A percentile compares a stretch with the other conserved stretches of the same genome.
Evolutionary conservation across 2,329 filamentous ascomycete genomes (phyloP).

Genomic region (Nemania sp.): DNA sequence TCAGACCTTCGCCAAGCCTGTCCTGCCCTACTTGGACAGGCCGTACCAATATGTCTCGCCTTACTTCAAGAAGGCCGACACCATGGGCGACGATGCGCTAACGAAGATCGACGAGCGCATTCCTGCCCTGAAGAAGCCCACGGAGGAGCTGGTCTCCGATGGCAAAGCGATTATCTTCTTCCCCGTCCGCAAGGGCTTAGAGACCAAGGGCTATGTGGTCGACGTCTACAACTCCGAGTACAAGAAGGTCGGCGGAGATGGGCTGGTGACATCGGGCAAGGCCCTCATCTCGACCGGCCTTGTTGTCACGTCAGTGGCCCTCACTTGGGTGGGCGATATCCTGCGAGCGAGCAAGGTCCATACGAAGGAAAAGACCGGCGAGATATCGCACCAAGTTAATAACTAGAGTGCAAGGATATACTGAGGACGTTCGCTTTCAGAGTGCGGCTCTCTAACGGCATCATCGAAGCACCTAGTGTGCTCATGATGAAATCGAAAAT

Average conservation of each 20-base stretch:
- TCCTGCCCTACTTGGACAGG: conserved; percentile 76
- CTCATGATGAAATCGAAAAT: not conserved
- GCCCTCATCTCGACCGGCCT: conserved; percentile 69
- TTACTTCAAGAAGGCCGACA: conserved; percentile 81
- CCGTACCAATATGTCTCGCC: conserved; percentile 83
- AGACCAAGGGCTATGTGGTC: conserved; percentile 65
- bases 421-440: not conserved
- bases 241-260: conserved; percentile 66
- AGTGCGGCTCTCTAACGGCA: not conserved
- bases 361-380: conserved; percentile 56
- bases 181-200: conserved; percentile 63
- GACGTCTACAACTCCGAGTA: conserved; percentile 60
- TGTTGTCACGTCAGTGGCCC: conserved; percentile 66
- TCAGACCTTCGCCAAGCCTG: conserved; percentile 73
- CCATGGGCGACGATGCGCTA: conserved; percentile 73
- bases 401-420: conserved; percentile 4
- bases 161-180: conserved; percentile 64
- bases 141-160: conserved; percentile 67
- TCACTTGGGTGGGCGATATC: conserved; percentile 62
- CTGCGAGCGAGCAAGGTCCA: conserved; percentile 66
- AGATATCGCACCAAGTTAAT: conserved; percentile 44
- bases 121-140: conserved; percentile 75
- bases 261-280: conserved; percentile 69
- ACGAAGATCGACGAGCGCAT: conserved; percentile 69
- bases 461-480: not conserved